These are phyloP conservation scores for Ceratobasidium sp. DNA, from an alignment of 1,284 basidiomycete species.

Conservation along the genomic window DNA sequence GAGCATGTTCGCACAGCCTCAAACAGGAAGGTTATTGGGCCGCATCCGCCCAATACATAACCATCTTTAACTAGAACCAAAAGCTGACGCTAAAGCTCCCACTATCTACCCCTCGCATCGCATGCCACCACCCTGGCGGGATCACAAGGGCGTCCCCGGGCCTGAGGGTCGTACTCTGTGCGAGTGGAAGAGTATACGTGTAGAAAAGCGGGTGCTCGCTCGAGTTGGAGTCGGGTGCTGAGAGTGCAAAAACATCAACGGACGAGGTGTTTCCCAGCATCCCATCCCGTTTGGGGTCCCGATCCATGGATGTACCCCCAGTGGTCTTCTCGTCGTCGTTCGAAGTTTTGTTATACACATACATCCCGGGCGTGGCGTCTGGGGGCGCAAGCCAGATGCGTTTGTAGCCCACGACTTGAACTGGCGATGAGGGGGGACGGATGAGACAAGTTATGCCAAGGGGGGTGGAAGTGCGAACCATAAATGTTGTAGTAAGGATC, in stretches of 20 bases:
- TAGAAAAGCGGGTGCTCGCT: constrained; percentile 36
- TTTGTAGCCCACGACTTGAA: constrained; percentile 87
- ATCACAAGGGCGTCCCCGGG: constrained; percentile 88
- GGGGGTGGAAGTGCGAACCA: constrained; percentile 58
- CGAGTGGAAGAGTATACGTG: constrained; percentile 63
- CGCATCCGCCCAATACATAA: background rate
- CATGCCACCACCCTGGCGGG: constrained; percentile 93
- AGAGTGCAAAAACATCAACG: constrained; percentile 68
- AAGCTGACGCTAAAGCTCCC: constrained; percentile 34
- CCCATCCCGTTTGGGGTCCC: constrained; percentile 21
- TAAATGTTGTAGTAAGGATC: constrained; percentile 95
- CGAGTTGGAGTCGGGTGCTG: constrained; percentile 48
- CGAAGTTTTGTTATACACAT: constrained; percentile 52
- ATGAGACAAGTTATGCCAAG: constrained; percentile 18
- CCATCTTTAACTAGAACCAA: constrained; percentile 11
- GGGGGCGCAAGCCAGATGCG: constrained; percentile 93
- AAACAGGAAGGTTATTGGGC: too few species aligned
- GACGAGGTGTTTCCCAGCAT: constrained; percentile 67
- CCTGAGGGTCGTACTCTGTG: constrained; percentile 68
- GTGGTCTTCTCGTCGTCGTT: constrained; percentile 55
- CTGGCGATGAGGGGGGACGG: constrained; percentile 54
- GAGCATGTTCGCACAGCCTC: too few species aligned
- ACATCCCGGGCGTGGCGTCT: constrained; percentile 60
- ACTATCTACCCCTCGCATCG: constrained; percentile 74
- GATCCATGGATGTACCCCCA: constrained; percentile 49